Conservation (phyloP, 768 basidiomycete species). For the Tylopilus balloui region DNA sequence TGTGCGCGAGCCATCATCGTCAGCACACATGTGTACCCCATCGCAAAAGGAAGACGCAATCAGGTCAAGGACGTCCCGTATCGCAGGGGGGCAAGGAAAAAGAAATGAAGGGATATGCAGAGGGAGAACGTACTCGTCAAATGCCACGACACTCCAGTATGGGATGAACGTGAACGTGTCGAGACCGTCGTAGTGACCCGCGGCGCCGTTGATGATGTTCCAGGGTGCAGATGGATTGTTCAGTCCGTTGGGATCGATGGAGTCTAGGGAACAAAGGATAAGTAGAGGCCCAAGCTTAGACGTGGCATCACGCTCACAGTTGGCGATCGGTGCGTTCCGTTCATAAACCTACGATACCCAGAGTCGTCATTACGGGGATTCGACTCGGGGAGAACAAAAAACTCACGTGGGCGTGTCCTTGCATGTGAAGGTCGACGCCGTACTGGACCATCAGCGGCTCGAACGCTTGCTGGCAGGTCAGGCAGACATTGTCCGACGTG, state of each 20-base stretch:
- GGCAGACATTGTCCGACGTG: slow-evolving; percentile 7
- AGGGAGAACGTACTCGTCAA: slow-evolving; percentile 13
- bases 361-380: neutral
- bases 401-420: slow-evolving; percentile 17
- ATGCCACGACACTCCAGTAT: slow-evolving; percentile 6
- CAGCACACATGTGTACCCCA: too few species aligned
- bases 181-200: slow-evolving; percentile 28
- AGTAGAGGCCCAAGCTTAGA: too few species aligned
- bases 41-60: too few species aligned
- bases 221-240: slow-evolving; percentile 24
- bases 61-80: too few species aligned
- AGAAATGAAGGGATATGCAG: neutral
- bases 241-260: slow-evolving; percentile 21
- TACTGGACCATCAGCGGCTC: slow-evolving; percentile 31
- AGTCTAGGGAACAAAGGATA: slow-evolving; percentile 2
- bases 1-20: neutral
- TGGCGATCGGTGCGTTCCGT: slow-evolving; percentile 25
- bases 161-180: slow-evolving; percentile 4
- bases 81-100: too few species aligned
- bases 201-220: slow-evolving; percentile 27
- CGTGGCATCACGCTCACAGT: slow-evolving; percentile 7
- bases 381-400: neutral
- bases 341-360: slow-evolving; percentile 16
- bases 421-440: slow-evolving; percentile 29
- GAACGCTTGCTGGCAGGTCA: slow-evolving; percentile 23